Base-by-base conservation (phyloP, 1,139 yeast species). In the Scheffersomyces quercinus region DNA sequence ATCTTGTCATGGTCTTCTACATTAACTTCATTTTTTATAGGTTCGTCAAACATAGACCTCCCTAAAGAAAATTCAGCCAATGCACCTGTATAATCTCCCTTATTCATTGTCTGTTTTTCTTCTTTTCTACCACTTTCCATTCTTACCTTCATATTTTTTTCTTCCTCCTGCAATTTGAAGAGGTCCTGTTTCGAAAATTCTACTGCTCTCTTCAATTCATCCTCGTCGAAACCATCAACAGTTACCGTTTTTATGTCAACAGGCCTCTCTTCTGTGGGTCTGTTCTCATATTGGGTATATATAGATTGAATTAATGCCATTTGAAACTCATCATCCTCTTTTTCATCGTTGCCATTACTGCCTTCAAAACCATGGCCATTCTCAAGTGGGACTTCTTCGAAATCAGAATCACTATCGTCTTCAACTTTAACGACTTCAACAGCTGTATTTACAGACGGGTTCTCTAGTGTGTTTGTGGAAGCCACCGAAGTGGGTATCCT, bases 141-240 rank as follows among this genome's bases (percentile, higher is more conserved):
- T 41, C 34, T 24, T 31, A 26, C 9, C 12, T 34, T 40, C 20
- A 49, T 33, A 24, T 46, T 42, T 14, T 48, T 48, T 40, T 66
- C 68, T 31, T 56, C 37, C n/a, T 47, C 45, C 29, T 55, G 51
- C 40, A 65, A 47, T 3, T 50, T 39, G 10, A 43, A 43, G 14
- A 65, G 59, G 15, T 75, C 81, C 35, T 54, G 52, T 45, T 73
- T 75, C 0, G 84, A 78, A 35, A 59, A 62, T 44, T 74, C 75
- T 28, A 79, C 67, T 1, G 83, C 83, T 43, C 61, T 66, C 48
- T 65, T 64, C 42, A 78, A 50, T 35, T 79, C 80, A 4, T 56
- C 53, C 36, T 70, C 73, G 40, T 62, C 62, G 16, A 55, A 45
- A 2, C 47, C 60, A 5, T 48, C 47, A 1, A 32, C 29, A 1